These are phyloP conservation scores for Cercis canadensis DNA, from an alignment of 306 rosid genomes.

Conservation along the genomic window DNA sequence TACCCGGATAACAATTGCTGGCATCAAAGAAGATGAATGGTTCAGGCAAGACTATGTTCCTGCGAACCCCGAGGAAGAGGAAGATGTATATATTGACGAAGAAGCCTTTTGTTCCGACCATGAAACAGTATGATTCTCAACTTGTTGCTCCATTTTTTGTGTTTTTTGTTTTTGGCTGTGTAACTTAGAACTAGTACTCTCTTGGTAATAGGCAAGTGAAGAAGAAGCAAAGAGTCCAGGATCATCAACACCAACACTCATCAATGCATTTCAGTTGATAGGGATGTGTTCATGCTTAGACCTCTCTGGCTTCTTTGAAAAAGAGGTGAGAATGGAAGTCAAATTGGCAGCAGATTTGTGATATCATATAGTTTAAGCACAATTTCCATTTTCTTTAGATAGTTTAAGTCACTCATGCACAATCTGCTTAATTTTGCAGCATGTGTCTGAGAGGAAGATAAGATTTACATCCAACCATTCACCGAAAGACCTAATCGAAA, in stretches of 20 bases:
- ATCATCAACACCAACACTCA: constrained; percentile 57
- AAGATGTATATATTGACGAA: constrained; percentile 52
- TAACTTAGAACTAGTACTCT: constrained; percentile 23
- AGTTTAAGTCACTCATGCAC: background rate
- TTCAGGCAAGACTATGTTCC: constrained; percentile 72
- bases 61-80: constrained; percentile 68
- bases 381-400: background rate
- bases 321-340: constrained; percentile 65
- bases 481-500: constrained; percentile 66
- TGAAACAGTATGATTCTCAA: constrained; percentile 53
- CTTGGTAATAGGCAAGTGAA: constrained; percentile 55
- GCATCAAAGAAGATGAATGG: constrained; percentile 84
- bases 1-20: constrained; percentile 64
- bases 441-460: constrained; percentile 88
- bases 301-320: constrained; percentile 96
- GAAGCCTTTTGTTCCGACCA: constrained; percentile 55
- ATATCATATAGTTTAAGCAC: background rate
- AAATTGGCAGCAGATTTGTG: background rate
- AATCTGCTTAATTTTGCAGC: constrained; percentile 51
- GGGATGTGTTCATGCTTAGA: constrained; percentile 94
- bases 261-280: constrained; percentile 91
- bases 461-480: constrained; percentile 86
- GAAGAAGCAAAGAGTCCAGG: constrained; percentile 52
- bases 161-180: background rate
- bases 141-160: background rate